These are phyloP conservation scores for Thelonectria blattea DNA, from an alignment of 2,329 filamentous ascomycete species.

Conservation along the genomic window DNA sequence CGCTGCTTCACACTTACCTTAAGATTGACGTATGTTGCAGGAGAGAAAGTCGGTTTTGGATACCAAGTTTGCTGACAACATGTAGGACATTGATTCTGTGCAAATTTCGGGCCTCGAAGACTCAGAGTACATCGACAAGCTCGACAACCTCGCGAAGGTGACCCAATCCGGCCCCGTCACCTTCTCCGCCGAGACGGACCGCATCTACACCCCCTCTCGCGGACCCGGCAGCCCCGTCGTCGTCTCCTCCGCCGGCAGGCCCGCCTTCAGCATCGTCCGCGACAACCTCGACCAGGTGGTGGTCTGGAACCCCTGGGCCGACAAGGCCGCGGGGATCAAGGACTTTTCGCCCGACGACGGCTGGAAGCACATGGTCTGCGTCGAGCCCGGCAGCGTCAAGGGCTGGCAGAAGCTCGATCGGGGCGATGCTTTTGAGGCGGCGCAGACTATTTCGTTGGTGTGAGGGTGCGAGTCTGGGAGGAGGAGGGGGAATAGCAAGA, in stretches of 20 bases:
- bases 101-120: constrained; percentile 77
- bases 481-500: constrained; percentile 11
- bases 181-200: constrained; percentile 83
- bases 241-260: constrained; percentile 67
- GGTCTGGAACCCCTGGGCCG: constrained; percentile 96
- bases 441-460: constrained; percentile 58
- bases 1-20: constrained; percentile 91
- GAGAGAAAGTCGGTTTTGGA: neutral
- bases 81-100: constrained; percentile 78
- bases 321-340: constrained; percentile 79
- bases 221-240: constrained; percentile 64
- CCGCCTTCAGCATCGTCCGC: constrained; percentile 75
- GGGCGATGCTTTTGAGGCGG: constrained; percentile 70
- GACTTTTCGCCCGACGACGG: constrained; percentile 91
- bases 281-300: constrained; percentile 89
- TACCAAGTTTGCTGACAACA: neutral
- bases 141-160: constrained; percentile 68
- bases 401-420: constrained; percentile 85
- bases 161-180: constrained; percentile 68
- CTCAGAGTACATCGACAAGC: constrained; percentile 84
- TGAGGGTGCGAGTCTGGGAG: constrained; percentile 30
- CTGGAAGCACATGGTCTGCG: constrained; percentile 91
- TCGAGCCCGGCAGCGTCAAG: constrained; percentile 86
- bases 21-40: constrained; percentile 69
- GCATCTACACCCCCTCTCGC: constrained; percentile 78